A percentile compares a stretch with the other conserved stretches of the same genome.
phyloP scores from a whole-genome alignment of 331 rosid species.

The Telfairia occidentalis region DNA sequence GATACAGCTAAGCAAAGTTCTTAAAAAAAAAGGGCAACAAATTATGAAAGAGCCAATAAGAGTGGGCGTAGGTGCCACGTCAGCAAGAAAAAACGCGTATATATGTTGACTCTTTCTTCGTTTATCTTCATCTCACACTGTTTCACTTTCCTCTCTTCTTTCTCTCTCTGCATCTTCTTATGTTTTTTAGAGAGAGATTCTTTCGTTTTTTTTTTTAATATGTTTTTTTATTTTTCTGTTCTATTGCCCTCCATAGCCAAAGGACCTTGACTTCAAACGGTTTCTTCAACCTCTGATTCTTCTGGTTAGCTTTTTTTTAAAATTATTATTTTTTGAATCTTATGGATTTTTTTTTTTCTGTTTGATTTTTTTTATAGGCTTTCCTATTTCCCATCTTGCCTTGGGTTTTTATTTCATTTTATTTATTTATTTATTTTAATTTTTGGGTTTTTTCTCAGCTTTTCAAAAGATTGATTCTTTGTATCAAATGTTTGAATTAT shows the following conservation, averaged over 20 bases:
- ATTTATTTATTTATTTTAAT: too few species aligned
- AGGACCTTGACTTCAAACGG: not conserved
- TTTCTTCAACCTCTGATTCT: conserved; percentile 1
- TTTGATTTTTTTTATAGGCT: too few species aligned
- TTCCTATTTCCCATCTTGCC: too few species aligned
- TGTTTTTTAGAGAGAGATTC: not conserved
- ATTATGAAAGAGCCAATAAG: not conserved
- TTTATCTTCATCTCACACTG: not conserved
- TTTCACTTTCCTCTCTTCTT: not conserved
- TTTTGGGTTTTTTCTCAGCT: too few species aligned
- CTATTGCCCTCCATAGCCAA: not conserved
- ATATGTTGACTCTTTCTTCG: conserved; percentile 1
- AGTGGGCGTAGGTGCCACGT: not conserved
- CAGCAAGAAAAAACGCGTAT: not conserved
- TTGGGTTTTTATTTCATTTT: too few species aligned
- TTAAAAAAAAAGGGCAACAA: not conserved
- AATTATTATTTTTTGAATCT: not conserved
- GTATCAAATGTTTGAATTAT: not conserved
- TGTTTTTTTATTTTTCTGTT: not conserved
- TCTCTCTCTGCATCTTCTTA: not conserved
- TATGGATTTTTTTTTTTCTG: not conserved
- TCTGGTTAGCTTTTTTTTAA: not conserved
- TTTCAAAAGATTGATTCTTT: not conserved
- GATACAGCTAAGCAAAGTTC: conserved; percentile 3
- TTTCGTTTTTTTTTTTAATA: not conserved